Base-by-base conservation (phyloP, 73 alveolate genomes). In the Stentor roeselii region DNA sequence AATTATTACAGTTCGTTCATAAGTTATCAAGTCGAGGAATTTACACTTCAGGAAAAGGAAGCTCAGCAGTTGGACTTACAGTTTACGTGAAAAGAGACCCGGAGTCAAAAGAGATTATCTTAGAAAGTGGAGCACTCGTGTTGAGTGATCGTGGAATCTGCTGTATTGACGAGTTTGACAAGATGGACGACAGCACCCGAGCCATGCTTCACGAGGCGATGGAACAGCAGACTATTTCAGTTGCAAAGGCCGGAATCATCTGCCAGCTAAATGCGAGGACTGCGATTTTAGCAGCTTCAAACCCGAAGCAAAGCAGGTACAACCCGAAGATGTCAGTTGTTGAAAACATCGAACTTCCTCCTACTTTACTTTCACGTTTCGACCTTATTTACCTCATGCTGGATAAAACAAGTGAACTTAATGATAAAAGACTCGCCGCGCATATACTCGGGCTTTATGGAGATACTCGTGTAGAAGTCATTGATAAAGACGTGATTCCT, bases 101-200 rank as follows among this genome's bases (percentile, higher is more conserved):
- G 15, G 99, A 96, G 80, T 97, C 99, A 3, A 90, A 96, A 86
- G 99, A 98, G 84, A 83, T 98, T 40, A 95, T 97, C 35, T 86
- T 98, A 75, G 99, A 98, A 89, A 87, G 98, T 82, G 99, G 99
- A 31, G 99, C 99, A 42, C 92, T 98, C 35, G 99, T 98, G 34
- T 93, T 98, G 78, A 90, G 99, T 83, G 99, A 98, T 87, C 87
- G 97, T 67, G 99, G 99, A 60, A 93, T 98, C 42, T 98, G 99
- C 86, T 98, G 99, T 90, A 98, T 98, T 84, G 99, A 98, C 89
- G 99, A 98, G 94, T 96, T 93, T 90, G 99, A 98, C 91, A 98
- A 98, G 94, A 98, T 98, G 99, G 99, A 97, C 87, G 99, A 98
- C 77, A 92, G 91, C 67, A 97, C 99, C 32, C 91, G 98, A 83